Conservation (phyloP, 257 asterid genomes). For the Leonotis leonurus region DNA sequence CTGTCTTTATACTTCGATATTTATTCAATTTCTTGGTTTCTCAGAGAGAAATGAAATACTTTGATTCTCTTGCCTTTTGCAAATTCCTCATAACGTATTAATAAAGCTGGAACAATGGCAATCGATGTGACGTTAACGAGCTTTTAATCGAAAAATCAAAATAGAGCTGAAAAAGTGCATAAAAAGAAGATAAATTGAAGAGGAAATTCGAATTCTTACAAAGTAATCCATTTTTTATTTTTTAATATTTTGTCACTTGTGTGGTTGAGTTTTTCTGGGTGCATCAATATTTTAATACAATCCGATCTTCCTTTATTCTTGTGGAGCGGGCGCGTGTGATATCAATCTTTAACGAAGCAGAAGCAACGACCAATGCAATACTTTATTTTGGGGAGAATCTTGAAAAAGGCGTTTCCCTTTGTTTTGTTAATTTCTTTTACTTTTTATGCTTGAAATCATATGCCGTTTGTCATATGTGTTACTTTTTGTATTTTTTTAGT, state of each 20-base stretch:
- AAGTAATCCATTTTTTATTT: too few species aligned
- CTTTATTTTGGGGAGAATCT: neutral
- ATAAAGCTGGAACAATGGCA: too few species aligned
- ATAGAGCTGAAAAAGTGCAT: neutral
- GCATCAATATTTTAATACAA: neutral
- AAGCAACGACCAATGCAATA: neutral
- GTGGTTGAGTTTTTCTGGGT: neutral
- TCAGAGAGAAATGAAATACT: neutral
- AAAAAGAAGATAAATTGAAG: neutral
- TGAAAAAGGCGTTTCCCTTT: neutral
- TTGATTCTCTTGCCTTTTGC: neutral
- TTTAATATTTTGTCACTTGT: neutral
- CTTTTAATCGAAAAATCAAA: neutral
- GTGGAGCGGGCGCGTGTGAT: neutral
- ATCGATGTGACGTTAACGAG: too few species aligned
- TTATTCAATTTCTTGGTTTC: neutral
- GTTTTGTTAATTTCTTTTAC: neutral
- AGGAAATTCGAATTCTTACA: too few species aligned
- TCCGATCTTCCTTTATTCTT: neutral
- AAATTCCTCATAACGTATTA: too few species aligned
- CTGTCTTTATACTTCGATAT: neutral
- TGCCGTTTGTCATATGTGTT: neutral
- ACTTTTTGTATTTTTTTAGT: neutral
- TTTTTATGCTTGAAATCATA: neutral
- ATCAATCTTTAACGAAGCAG: conserved; percentile 1